Percentiles rank a stretch among this genome's conserved stretches.
These are phyloP conservation scores for Chamaecrista fasciculata DNA, from an alignment of 306 rosid genomes.

Conservation along the genomic window DNA sequence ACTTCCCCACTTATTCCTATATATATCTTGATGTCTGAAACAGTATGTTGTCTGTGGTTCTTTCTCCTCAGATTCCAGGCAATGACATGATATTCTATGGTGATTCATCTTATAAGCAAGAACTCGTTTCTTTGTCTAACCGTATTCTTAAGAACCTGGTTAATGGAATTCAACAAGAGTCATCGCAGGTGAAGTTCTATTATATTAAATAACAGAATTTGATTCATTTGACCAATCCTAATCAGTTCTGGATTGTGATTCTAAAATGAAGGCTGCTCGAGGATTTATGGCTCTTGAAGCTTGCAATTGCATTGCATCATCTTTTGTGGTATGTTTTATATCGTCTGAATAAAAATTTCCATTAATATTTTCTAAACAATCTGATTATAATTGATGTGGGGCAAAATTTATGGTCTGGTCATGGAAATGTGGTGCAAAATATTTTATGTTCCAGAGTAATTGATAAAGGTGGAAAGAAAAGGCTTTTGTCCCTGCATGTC, in stretches of 20 bases:
- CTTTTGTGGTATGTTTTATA: constrained; percentile 52
- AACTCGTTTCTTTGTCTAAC: constrained; percentile 68
- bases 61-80: constrained; percentile 53
- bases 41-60: neutral
- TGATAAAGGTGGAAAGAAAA: neutral
- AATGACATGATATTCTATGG: constrained; percentile 61
- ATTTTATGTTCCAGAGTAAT: neutral
- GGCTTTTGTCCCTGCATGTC: neutral
- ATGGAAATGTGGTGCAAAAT: neutral
- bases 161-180: constrained; percentile 62
- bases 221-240: constrained; percentile 20
- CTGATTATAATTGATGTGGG: neutral
- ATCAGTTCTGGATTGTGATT: constrained; percentile 32
- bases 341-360: constrained; percentile 4
- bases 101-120: constrained; percentile 56
- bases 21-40: constrained; percentile 20
- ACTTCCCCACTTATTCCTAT: neutral
- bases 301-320: constrained; percentile 78
- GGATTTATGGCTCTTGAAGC: constrained; percentile 95
- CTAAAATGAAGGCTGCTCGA: constrained; percentile 57
- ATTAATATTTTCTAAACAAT: neutral
- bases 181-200: constrained; percentile 56
- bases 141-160: constrained; percentile 64
- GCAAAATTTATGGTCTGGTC: neutral
- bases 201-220: constrained; percentile 12